Base-by-base conservation (phyloP, 2,329 filamentous ascomycete species). In the Macrophomina phaseolina region DNA sequence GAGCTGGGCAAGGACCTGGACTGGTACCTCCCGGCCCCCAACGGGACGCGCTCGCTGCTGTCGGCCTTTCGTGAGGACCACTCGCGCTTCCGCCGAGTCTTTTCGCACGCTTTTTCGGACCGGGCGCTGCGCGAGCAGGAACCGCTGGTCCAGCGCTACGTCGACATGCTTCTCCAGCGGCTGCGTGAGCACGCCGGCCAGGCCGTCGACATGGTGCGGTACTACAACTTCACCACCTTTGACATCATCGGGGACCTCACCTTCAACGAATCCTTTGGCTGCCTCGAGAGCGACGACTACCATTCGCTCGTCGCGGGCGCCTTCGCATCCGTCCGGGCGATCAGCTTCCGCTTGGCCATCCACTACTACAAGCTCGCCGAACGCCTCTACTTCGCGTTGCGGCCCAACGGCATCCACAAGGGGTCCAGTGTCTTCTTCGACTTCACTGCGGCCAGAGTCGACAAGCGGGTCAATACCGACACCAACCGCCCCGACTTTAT, bases 91-190 rank as follows among this genome's bases (percentile, higher is more conserved):
- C 72, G 81, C 40, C 73, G 79, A 36, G 72, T 79, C 11, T 73
- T 81, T 2, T 76, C 79, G 5, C 76, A 81, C 70, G 78, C 78
- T 8, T 82, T 82, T 69, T 76, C 73, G 5, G 76, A 80, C 55
- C 76, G 77, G 66, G 79, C 79, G 2, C 62, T 82, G 45, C 69
- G 76, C 30, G 75, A 78, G 63, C 80, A 82, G 65, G 76, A 80
- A 68, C 73, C 75, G 1, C 75, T 80, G 70, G 62, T 84, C 67
- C 72, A 76, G 65, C 68, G 69, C 0, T 81, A 83, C 68, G 76
- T 81, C 23, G 73, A 79, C 55, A 68, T 81, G 11, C 76, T 84
- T 40, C 74, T 83, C 36, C 53, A 71, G 6, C 75, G 75, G 36
- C 69, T 84, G 36, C 73, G 71, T 67, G 79, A 77, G 70, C 71